Conservation (phyloP, 2,329 filamentous ascomycete species). For the Hypoxylon sp. region DNA sequence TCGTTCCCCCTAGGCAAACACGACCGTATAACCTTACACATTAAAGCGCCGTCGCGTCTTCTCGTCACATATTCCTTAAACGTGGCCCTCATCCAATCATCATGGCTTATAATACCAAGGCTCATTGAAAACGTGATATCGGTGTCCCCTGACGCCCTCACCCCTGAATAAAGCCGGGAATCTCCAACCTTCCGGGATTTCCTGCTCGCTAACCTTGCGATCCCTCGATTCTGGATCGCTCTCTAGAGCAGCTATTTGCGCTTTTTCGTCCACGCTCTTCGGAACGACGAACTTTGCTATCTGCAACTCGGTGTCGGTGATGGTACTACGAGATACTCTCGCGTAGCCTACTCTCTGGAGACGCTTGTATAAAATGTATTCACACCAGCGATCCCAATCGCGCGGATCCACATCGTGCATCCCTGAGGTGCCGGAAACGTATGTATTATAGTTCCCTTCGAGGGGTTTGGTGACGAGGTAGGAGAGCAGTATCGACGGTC, state of each 20-base stretch:
- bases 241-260: constrained; percentile 55
- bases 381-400: constrained; percentile 98
- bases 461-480: constrained; percentile 93
- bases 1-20: constrained; percentile 10
- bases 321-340: constrained; percentile 86
- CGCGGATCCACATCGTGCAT: constrained; percentile 95
- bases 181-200: constrained; percentile 80
- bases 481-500: constrained; percentile 86
- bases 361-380: constrained; percentile 96
- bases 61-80: constrained; percentile 3
- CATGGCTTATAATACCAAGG: constrained; percentile 74
- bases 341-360: constrained; percentile 90
- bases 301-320: constrained; percentile 97
- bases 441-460: constrained; percentile 96
- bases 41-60: constrained; percentile 17
- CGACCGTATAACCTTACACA: constrained; percentile 20
- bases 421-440: constrained; percentile 85
- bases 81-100: constrained; percentile 20
- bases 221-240: constrained; percentile 66
- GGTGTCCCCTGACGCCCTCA: constrained; percentile 86
- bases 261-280: constrained; percentile 70
- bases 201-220: constrained; percentile 72
- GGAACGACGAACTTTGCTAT: constrained; percentile 95
- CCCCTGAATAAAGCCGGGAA: constrained; percentile 90
- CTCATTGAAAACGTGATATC: constrained; percentile 95